phyloP scores from a whole-genome alignment of 2,329 filamentous ascomycete species.

The Aspergillus candidus region DNA sequence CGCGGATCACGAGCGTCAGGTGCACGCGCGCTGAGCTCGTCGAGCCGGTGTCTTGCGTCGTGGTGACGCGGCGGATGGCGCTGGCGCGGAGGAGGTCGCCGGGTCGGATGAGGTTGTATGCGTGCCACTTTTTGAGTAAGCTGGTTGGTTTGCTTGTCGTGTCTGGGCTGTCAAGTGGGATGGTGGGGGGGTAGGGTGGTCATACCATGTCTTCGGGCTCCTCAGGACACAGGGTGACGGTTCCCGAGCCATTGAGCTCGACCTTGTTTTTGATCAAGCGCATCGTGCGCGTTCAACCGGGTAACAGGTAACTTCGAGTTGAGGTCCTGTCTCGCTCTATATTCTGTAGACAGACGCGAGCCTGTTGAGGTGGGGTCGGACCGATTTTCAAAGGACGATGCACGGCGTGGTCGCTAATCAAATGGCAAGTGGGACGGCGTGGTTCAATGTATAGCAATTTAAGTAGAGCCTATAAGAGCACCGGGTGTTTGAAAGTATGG shows the following conservation, averaged over 20 bases:
- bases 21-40: constrained; percentile 60
- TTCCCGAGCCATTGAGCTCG: constrained; percentile 60
- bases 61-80: constrained; percentile 61
- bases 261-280: constrained; percentile 62
- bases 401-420: too few relatives aligned
- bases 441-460: too few relatives aligned
- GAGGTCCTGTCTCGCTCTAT: too few relatives aligned
- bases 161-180: not conserved
- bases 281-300: constrained; percentile 41
- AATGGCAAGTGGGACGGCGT: too few relatives aligned
- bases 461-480: too few relatives aligned
- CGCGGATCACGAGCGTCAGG: constrained; percentile 58
- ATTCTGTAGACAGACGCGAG: too few relatives aligned
- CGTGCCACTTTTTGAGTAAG: constrained; percentile 55
- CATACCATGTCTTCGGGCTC: constrained; percentile 69
- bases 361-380: too few relatives aligned
- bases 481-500: too few relatives aligned
- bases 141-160: constrained; percentile 3
- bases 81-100: constrained; percentile 59
- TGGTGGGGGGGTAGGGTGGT: not conserved
- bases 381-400: too few relatives aligned
- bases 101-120: constrained; percentile 65
- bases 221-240: constrained; percentile 61
- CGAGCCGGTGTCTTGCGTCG: constrained; percentile 53
- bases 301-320: too few relatives aligned